Evolutionary conservation across 306 rosid genomes (phyloP), one percentile per base, ranked within the genome.

Genomic region (Lupinus albus): DNA sequence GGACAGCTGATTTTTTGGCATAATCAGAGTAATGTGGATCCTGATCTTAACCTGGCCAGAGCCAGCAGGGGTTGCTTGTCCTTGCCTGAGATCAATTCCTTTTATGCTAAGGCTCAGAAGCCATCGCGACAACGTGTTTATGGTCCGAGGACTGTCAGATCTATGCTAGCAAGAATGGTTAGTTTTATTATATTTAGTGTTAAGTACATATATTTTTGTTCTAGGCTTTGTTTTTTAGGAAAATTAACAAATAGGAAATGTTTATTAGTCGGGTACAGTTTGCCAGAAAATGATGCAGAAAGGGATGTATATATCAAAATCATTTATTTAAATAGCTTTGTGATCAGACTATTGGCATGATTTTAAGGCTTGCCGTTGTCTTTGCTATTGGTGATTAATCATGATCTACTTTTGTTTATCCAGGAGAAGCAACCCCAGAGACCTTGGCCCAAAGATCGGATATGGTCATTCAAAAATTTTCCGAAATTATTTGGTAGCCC

Each of bases 1-100:
- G 96, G 97, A 65, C 99, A 94, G 89, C 89, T 94, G 57, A 86
- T 94, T 79, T 94, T 85, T 81, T 94, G 99, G 99, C 79, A 94
- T 74, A 91, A 91, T 80, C 97, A 90, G 85, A 81, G 93, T 74
- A 86, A 79, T 75, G 84, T 73, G 1, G 91, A 94, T 71, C 96
- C 97, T 44, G 99, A 88, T 64, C 80, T 71, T 74, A 85, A 68
- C 80, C 81, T 94, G 73, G 91, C 81, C 33, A 82, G 82, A 81
- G 85, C 88, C 12, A 78, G 91, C 70, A 76, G 91, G 84, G 99
- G 99, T 56, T 94, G 95, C 82, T 82, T 94, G 82, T 86, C 85
- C 25, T 84, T 94, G 55, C 99, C 99, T 0, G 96, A 94, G 60
- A 61, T 88, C n/a, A 74, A 86, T 62, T 94, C 97, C 78, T 94